Percentiles rank a stretch among this genome's conserved stretches.
These are phyloP conservation scores for Phlyctochytrium planicorne DNA, from an alignment of 192 early-diverging fungal genomes.

Conservation along the genomic window DNA sequence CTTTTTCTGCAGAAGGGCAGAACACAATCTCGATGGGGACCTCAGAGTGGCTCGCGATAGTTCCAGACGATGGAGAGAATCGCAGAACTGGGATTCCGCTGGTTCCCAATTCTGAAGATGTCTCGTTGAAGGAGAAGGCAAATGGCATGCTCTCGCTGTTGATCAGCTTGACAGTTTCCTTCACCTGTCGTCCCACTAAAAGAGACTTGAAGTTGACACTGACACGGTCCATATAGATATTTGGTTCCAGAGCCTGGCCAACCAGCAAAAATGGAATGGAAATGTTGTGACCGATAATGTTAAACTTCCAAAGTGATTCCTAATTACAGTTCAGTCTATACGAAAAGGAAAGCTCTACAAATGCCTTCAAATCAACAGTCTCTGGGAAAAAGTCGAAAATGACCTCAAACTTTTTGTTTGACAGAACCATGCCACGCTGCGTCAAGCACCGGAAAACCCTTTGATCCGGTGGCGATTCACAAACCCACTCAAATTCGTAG, in stretches of 20 bases:
- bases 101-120: constrained; percentile 39
- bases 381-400: constrained; percentile 59
- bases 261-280: constrained; percentile 56
- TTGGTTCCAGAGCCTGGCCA: constrained; percentile 56
- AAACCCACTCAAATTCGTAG: constrained; percentile 54
- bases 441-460: constrained; percentile 53
- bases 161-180: constrained; percentile 52
- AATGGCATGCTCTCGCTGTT: constrained; percentile 57
- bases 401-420: constrained; percentile 57
- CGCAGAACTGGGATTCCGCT: constrained; percentile 42
- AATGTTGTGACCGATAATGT: constrained; percentile 44
- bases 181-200: constrained; percentile 53
- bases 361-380: constrained; percentile 49
- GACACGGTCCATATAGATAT: constrained; percentile 51
- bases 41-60: constrained; percentile 44
- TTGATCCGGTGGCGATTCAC: constrained; percentile 23
- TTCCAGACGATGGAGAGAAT: constrained; percentile 46
- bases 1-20: constrained; percentile 52
- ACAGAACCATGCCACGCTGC: constrained; percentile 41
- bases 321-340: constrained; percentile 18
- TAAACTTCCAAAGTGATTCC: constrained; percentile 58
- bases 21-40: constrained; percentile 53
- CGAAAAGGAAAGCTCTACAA: neutral
- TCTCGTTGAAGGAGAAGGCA: constrained; percentile 53
- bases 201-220: constrained; percentile 61